A percentile compares a stretch with the other conserved stretches of the same genome.
Conservation (phyloP, 192 early-diverging fungal genomes). For the Phlyctochytrium planicorne region DNA sequence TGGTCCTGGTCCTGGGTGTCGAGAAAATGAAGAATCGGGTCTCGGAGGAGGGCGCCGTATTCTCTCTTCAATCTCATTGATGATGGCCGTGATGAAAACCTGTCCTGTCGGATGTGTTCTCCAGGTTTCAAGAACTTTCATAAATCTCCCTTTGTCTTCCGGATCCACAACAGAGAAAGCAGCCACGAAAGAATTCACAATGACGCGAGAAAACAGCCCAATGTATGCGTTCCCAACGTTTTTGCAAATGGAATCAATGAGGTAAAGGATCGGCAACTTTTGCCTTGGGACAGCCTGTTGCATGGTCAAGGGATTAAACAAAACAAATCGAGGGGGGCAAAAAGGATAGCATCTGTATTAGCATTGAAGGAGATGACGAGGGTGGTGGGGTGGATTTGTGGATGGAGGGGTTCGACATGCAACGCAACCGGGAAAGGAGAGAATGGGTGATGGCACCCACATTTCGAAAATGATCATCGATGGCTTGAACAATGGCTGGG, state of each 20-base stretch:
- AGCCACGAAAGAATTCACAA: conserved; percentile 72
- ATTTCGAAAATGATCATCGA: conserved; percentile 60
- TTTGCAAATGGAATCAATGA: conserved; percentile 96
- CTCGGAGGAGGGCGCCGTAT: too few species aligned
- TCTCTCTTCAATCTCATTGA: conserved; percentile 52
- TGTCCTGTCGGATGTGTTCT: conserved; percentile 62
- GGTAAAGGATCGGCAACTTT: conserved; percentile 86
- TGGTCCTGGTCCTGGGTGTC: too few species aligned
- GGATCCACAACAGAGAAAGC: conserved; percentile 72
- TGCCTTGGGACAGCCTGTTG: conserved; percentile 66
- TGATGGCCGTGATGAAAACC: conserved; percentile 57
- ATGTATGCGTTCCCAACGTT: conserved; percentile 84
- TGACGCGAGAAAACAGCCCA: conserved; percentile 65
- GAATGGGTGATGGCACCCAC: too few species aligned
- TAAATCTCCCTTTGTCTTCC: conserved; percentile 66
- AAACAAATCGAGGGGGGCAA: too few species aligned
- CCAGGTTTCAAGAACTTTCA: conserved; percentile 82
- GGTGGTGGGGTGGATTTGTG: too few species aligned
- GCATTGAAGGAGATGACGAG: too few species aligned
- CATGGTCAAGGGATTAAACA: conserved; percentile 8
- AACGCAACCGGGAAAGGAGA: too few species aligned
- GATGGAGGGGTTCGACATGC: too few species aligned
- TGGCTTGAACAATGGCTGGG: conserved; percentile 72
- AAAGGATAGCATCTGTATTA: too few species aligned
- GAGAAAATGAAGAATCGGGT: too few species aligned